Evolutionary conservation across 495 filamentous ascomycete genomes (phyloP).

Genomic region (Aspergillus incahuasiensis): DNA sequence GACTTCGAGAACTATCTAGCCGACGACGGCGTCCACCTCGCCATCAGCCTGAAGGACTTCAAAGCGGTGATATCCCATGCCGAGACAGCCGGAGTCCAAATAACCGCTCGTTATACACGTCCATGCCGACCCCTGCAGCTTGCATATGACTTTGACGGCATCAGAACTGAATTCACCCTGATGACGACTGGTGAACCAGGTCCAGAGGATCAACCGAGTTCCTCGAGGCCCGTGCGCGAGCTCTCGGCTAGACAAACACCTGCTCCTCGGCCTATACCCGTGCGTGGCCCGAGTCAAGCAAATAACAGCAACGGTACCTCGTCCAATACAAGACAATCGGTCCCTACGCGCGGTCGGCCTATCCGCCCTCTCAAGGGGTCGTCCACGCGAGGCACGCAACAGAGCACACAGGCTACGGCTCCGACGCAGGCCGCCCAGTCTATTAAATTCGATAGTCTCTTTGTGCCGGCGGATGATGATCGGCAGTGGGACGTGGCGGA

Average conservation of each 20-base stretch:
- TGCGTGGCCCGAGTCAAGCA: slow-evolving; percentile 13
- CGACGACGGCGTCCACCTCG: slow-evolving; percentile 76
- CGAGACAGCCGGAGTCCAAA: slow-evolving; percentile 61
- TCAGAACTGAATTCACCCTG: slow-evolving; percentile 81
- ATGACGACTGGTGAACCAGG: slow-evolving; percentile 87
- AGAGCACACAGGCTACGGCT: slow-evolving; percentile 21
- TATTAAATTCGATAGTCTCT: slow-evolving; percentile 67
- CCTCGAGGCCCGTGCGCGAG: slow-evolving; percentile 30
- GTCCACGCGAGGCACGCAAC: slow-evolving; percentile 19
- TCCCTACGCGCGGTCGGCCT: slow-evolving; percentile 25
- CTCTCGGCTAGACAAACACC: slow-evolving; percentile 32
- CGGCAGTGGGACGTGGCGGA: slow-evolving; percentile 75
- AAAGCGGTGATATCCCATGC: slow-evolving; percentile 85
- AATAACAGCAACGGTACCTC: not conserved
- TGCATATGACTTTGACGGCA: slow-evolving; percentile 66
- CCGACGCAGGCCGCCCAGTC: slow-evolving; percentile 54
- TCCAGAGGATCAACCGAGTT: slow-evolving; percentile 33
- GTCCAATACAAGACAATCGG: slow-evolving; percentile 16
- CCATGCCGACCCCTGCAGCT: slow-evolving; percentile 82
- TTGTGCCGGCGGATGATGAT: slow-evolving; percentile 72
- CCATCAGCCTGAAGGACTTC: slow-evolving; percentile 92
- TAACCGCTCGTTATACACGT: slow-evolving; percentile 74
- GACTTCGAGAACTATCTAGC: slow-evolving; percentile 83
- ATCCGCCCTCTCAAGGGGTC: slow-evolving; percentile 36
- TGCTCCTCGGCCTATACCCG: slow-evolving; percentile 21